phyloP scores from a whole-genome alignment of 2,329 filamentous ascomycete genomes.

The Mariannaea elegans region DNA sequence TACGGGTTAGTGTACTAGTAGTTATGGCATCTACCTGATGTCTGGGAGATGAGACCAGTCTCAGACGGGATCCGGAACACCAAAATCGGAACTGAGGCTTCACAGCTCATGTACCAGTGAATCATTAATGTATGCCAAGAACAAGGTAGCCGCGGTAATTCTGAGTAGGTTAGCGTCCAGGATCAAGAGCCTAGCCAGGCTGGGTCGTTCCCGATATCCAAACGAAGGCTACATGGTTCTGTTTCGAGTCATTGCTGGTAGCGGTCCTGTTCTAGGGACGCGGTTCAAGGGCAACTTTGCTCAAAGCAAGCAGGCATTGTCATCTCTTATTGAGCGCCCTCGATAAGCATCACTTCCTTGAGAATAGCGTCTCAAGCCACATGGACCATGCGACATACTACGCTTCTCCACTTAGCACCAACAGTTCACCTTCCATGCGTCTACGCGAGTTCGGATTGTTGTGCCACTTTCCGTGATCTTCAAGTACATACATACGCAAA shows the following conservation, averaged over 20 bases:
- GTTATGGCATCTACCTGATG: no score
- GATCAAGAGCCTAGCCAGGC: not conserved
- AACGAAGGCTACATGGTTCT: not conserved
- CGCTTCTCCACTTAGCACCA: no score
- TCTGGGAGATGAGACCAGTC: not conserved
- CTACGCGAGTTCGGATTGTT: not conserved
- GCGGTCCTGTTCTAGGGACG: no score
- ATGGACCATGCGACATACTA: no score
- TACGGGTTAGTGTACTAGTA: not conserved
- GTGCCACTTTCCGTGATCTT: not conserved
- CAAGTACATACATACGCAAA: constrained; percentile 3
- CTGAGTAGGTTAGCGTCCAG: not conserved
- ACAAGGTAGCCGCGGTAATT: not conserved
- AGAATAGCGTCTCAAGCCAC: no score
- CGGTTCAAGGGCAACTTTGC: no score
- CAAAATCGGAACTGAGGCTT: not conserved
- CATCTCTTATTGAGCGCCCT: no score
- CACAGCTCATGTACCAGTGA: not conserved
- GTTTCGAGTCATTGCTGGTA: no score
- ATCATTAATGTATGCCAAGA: constrained; percentile 13
- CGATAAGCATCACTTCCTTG: no score
- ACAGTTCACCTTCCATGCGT: not conserved
- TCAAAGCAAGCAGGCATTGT: no score
- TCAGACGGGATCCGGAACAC: no score
- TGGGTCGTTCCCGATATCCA: not conserved